Evolutionary conservation across 1,284 basidiomycete species (phyloP).

Genomic region (Ceratobasidium sp.): DNA sequence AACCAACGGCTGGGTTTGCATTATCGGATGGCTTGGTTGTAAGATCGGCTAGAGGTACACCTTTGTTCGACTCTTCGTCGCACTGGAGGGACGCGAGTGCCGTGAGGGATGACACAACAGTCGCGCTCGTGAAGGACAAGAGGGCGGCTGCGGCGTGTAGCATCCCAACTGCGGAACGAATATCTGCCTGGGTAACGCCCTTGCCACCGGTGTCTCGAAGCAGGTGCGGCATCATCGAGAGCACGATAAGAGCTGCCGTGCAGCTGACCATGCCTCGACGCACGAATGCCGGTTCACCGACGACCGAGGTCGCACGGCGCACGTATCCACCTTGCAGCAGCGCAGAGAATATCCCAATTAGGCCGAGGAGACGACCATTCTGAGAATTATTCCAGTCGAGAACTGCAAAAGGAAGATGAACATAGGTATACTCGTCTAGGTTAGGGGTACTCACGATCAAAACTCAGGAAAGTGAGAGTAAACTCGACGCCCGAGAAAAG

Average conservation of each 20-base stretch:
- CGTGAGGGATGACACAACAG: constrained; percentile 90
- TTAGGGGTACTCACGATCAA: constrained; percentile 72
- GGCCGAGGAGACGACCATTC: constrained; percentile 84
- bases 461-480: constrained; percentile 90
- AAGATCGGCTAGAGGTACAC: background rate
- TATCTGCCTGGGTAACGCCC: constrained; percentile 35
- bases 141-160: constrained; percentile 82
- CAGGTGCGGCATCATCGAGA: constrained; percentile 75
- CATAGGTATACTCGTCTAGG: constrained; percentile 16
- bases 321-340: constrained; percentile 92
- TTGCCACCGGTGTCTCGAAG: constrained; percentile 51
- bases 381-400: constrained; percentile 91
- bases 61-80: constrained; percentile 62
- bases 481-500: constrained; percentile 92
- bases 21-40: background rate
- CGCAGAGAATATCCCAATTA: constrained; percentile 88
- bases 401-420: constrained; percentile 60
- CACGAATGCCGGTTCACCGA: constrained; percentile 84
- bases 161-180: constrained; percentile 63
- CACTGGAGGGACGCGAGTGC: constrained; percentile 88
- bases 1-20: constrained; percentile 54
- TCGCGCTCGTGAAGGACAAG: constrained; percentile 90
- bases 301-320: constrained; percentile 74
- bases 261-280: constrained; percentile 80
- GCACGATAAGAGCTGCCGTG: constrained; percentile 72